Base-by-base conservation (phyloP, 2,329 filamentous ascomycete genomes). In the Exophiala calicioides region DNA sequence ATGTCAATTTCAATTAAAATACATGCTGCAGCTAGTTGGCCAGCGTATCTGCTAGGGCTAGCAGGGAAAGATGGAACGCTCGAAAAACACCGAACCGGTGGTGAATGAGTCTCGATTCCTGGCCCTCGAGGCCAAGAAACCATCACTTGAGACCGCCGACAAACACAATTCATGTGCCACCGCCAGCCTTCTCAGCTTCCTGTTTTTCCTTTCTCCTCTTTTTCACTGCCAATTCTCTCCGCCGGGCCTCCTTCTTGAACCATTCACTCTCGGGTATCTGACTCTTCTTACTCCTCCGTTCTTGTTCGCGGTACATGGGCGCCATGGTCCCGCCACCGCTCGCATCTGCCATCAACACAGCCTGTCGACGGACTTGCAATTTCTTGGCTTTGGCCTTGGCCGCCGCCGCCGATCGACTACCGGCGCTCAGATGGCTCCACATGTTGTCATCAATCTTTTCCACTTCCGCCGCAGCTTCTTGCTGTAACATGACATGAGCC, bases 261-360 rank as follows among this genome's bases (percentile, higher is more conserved):
- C 86, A 81, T 1, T 76, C 69, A 59, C 70, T 77, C 55, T 78
- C 79, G 50, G 77, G 72, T n/a, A 68, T 71, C 44, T 71, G 72
- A 59, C 81, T 80, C 62, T 81, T 79, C 72, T 83, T 85, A 60
- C 78, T 76, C 59, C 77, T 82, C 73, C 84, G 85, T 67, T 88
- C 89, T 68, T 88, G 84, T 67, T 91, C 88, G 46, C 89, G 82
- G 65, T 91, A 97, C 41, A 59, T 52, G 2, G 57, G 57, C n/a
- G 91, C 90, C 93, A 98, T 97, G 64, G 94, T 88, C 64, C 95
- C 88, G 0, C 90, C 93, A 47, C 93, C 93, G 44, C 87, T 89
- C 45, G 96, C 77, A 59, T 94, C 90, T 39, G 84, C 85, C 44
- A 98, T 75, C 9, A 84, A 89, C 18, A 90, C 91, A 1, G 90